Percentiles rank a stretch among this genome's conserved stretches.
phyloP scores from a whole-genome alignment of 306 rosid species.

The Oemleria cerasiformis region DNA sequence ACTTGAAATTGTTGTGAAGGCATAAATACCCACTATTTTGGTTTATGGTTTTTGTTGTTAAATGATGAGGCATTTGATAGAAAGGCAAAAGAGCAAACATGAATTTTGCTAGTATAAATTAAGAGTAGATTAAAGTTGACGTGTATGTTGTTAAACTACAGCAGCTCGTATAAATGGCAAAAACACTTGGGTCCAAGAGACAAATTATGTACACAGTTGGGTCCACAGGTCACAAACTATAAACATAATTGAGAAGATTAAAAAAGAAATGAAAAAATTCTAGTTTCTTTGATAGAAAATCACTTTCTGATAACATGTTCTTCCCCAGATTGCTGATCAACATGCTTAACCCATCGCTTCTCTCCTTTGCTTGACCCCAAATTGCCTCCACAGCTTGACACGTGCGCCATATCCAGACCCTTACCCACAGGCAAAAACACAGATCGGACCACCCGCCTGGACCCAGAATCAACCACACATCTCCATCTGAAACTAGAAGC shows the following conservation, averaged over 20 bases:
- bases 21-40: too few species aligned
- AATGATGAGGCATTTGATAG: too few species aligned
- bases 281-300: not conserved
- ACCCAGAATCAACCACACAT: constrained; percentile 44
- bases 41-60: not conserved
- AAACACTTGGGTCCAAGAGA: not conserved
- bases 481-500: constrained; percentile 56
- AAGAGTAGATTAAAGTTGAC: too few species aligned
- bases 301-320: constrained; percentile 63
- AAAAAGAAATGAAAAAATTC: not conserved
- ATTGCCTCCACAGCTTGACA: constrained; percentile 40
- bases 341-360: constrained; percentile 66
- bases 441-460: constrained; percentile 58
- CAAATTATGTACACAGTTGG: not conserved
- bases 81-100: too few species aligned
- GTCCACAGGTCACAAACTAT: not conserved
- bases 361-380: constrained; percentile 27
- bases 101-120: too few species aligned
- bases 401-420: constrained; percentile 79
- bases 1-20: too few species aligned
- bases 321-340: constrained; percentile 86
- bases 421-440: constrained; percentile 90
- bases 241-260: not conserved
- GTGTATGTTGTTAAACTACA: too few species aligned
- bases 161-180: too few species aligned